phyloP scores from a whole-genome alignment of 129 eudicot genomes.

The Logfia minima region DNA sequence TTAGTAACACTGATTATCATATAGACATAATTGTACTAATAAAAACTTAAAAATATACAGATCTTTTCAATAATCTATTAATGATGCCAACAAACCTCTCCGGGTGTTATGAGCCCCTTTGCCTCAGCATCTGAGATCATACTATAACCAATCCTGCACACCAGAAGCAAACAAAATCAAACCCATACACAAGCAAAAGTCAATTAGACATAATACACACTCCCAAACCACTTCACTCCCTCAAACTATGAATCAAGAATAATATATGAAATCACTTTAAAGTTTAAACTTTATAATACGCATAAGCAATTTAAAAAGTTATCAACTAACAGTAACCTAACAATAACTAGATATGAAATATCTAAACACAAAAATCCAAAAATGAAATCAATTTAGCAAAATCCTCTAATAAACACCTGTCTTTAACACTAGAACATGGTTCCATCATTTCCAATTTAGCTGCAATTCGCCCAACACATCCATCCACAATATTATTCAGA shows the following conservation, averaged over 20 bases:
- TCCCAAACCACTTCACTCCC: neutral
- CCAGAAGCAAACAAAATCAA: slow-evolving; percentile 21
- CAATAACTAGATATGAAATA: neutral
- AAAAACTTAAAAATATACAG: neutral
- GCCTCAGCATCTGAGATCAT: slow-evolving; percentile 97
- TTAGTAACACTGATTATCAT: neutral
- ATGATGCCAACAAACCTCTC: slow-evolving; percentile 53
- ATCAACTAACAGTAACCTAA: neutral
- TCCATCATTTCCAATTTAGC: slow-evolving; percentile 84
- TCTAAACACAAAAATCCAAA: neutral
- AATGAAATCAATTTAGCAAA: neutral
- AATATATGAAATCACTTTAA: neutral
- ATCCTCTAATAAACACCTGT: slow-evolving; percentile 42
- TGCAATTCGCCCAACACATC: slow-evolving; percentile 79
- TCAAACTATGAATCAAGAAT: no score
- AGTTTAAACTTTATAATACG: slow-evolving; percentile 4
- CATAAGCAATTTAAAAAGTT: neutral
- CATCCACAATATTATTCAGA: slow-evolving; percentile 69
- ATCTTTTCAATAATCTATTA: neutral
- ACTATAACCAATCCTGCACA: slow-evolving; percentile 89
- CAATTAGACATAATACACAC: neutral
- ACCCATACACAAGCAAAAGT: neutral
- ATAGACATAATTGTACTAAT: neutral
- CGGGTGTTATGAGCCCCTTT: slow-evolving; percentile 79
- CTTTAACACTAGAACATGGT: slow-evolving; percentile 92